Evolutionary conservation across 345 rosid species (phyloP).

Genomic region (Trapa bicornis): DNA sequence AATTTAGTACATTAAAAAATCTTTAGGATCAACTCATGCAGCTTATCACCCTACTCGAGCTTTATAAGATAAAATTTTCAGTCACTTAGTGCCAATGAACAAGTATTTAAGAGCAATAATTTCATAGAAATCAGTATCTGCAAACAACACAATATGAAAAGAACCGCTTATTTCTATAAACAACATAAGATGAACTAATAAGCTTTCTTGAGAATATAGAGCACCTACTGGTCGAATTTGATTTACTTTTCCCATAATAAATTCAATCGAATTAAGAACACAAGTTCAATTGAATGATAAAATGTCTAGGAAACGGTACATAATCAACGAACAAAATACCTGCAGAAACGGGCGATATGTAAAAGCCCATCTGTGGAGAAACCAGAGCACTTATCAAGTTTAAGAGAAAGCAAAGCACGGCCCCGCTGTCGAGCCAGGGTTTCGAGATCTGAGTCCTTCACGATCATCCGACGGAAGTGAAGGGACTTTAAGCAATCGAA

Average conservation of each 20-base stretch:
- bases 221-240: neutral
- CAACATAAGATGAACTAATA: neutral
- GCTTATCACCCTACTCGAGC: neutral
- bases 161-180: neutral
- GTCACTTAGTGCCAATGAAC: neutral
- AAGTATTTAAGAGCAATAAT: neutral
- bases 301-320: too few species aligned
- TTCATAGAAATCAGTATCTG: neutral
- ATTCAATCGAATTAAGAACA: neutral
- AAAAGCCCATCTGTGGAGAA: constrained; percentile 77
- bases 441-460: constrained; percentile 66
- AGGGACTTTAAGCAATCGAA: constrained; percentile 49
- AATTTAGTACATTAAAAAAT: neutral
- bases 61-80: neutral
- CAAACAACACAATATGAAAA: neutral
- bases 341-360: constrained; percentile 57
- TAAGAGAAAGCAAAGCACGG: constrained; percentile 37
- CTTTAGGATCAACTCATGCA: neutral
- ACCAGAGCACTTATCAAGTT: constrained; percentile 85
- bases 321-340: constrained; percentile 21
- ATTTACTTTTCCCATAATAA: neutral
- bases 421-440: constrained; percentile 35
- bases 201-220: neutral
- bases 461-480: constrained; percentile 82
- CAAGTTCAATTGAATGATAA: too few species aligned